These are phyloP conservation scores for Neurospora sp. DNA, from an alignment of 2,329 filamentous ascomycete genomes.

Conservation along the genomic window DNA sequence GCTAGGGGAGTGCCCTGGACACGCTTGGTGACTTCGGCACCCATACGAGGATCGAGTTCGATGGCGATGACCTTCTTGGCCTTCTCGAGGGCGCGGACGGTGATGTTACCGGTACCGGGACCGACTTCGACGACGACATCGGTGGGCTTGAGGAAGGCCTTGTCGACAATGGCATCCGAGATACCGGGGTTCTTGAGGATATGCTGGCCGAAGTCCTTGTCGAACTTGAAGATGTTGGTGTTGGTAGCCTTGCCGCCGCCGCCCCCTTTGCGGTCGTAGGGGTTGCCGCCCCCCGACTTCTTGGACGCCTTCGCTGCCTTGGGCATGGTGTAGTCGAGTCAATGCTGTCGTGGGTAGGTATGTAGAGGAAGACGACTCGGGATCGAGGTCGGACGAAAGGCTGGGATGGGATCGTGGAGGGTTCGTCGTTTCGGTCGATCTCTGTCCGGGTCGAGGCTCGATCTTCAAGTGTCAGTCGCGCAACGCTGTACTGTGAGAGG, in stretches of 20 bases:
- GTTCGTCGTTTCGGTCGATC: neutral
- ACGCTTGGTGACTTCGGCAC: conserved; percentile 83
- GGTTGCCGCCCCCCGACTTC: conserved; percentile 24
- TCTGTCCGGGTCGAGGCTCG: neutral
- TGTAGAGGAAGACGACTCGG: neutral
- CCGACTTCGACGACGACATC: conserved; percentile 88
- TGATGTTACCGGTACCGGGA: conserved; percentile 81
- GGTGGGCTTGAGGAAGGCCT: conserved; percentile 82
- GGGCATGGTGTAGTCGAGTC: conserved; percentile 24
- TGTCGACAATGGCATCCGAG: conserved; percentile 51
- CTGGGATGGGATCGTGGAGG: neutral
- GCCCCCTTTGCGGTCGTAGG: conserved; percentile 23
- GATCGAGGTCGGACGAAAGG: neutral
- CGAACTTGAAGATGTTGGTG: conserved; percentile 96
- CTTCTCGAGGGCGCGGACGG: conserved; percentile 77
- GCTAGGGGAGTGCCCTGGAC: conserved; percentile 82
- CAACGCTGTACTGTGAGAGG: neutral
- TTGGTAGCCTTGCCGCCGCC: conserved; percentile 26
- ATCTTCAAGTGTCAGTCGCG: neutral
- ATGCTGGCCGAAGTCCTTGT: conserved; percentile 77
- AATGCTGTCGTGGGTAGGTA: neutral
- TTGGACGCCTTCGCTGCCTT: conserved; percentile 29
- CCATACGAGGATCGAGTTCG: conserved; percentile 94
- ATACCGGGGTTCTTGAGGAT: conserved; percentile 58
- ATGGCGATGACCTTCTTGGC: conserved; percentile 70